Evolutionary conservation across 305 asterid species (phyloP).

Genomic region (Fraxinus latifolia): DNA sequence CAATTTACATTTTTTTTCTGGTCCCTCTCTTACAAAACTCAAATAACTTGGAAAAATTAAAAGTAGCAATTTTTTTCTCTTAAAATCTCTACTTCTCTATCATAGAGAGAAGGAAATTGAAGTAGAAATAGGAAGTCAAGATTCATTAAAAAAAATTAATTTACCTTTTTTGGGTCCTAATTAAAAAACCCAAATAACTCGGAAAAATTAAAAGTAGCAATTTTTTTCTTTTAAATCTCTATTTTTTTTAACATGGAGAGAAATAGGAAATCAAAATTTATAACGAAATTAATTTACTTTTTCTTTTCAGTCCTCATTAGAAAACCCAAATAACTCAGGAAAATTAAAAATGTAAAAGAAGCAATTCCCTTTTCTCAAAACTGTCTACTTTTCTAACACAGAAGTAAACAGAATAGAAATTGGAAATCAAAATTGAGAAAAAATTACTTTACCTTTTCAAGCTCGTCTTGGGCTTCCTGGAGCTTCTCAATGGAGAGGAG

Average conservation of each 20-base stretch:
- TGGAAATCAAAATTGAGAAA: not conserved
- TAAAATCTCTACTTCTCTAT: not conserved
- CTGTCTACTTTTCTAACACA: not conserved
- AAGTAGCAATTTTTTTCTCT: not conserved
- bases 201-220: not conserved
- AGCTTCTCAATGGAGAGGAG: not conserved
- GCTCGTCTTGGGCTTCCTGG: conserved; percentile 4
- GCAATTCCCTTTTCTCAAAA: not conserved
- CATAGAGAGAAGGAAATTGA: not conserved
- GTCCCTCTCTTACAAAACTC: not conserved
- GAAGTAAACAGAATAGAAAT: not conserved
- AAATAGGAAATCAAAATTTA: not conserved
- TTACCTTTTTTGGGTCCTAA: not conserved
- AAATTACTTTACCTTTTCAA: not conserved
- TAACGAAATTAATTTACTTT: not conserved
- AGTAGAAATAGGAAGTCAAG: not conserved
- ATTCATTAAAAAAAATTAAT: not conserved
- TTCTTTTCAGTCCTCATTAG: not conserved
- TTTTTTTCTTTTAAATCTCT: not conserved
- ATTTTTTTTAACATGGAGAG: not conserved
- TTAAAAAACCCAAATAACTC: not conserved
- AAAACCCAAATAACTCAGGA: not conserved
- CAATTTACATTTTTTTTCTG: not conserved
- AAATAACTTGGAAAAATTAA: not conserved
- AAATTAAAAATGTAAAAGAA: not conserved